Evolutionary conservation across 2,329 filamentous ascomycete genomes (phyloP).

Genomic region (Neophaeococcomyces mojaviensis): DNA sequence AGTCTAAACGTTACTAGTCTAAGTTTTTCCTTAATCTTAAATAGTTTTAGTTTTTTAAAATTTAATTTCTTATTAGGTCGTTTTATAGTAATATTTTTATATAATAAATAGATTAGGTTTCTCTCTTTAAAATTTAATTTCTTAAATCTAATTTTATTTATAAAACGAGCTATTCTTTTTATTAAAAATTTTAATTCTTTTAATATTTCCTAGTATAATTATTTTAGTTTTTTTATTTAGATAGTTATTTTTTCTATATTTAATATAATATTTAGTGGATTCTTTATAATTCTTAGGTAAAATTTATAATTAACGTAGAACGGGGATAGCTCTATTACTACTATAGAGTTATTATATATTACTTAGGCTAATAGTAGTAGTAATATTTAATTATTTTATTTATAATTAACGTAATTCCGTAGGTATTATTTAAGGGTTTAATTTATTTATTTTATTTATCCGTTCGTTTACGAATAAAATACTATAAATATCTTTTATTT

Average conservation of each 20-base stretch:
- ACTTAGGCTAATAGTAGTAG: constrained; percentile 1
- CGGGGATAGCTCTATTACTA: constrained; percentile 5
- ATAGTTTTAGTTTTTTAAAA: constrained; percentile 10
- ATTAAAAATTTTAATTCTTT: too few relatives aligned
- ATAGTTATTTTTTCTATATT: constrained; percentile 3
- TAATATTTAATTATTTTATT: constrained; percentile 9
- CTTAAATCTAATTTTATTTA: too few relatives aligned
- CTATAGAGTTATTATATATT: constrained; percentile 2
- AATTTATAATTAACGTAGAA: constrained; percentile 14
- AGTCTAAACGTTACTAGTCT: constrained; percentile 10
- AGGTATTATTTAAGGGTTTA: constrained; percentile 12
- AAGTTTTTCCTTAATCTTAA: constrained; percentile 11
- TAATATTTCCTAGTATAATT: constrained; percentile 8
- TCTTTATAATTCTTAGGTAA: too few relatives aligned
- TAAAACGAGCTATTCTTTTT: too few relatives aligned
- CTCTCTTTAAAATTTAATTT: constrained; percentile 5
- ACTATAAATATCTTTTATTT: too few relatives aligned
- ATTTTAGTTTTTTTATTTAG: constrained; percentile 3
- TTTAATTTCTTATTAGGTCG: too few relatives aligned
- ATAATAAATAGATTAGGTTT: constrained; percentile 9
- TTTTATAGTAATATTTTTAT: constrained; percentile 14
- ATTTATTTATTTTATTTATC: constrained; percentile 10
- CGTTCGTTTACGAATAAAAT: constrained; percentile 8
- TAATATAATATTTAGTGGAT: too few relatives aligned
- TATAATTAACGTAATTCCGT: constrained; percentile 9